Evolutionary conservation across 2,329 filamentous ascomycete species (phyloP).

Genomic region (Ampelomyces quisqualis): DNA sequence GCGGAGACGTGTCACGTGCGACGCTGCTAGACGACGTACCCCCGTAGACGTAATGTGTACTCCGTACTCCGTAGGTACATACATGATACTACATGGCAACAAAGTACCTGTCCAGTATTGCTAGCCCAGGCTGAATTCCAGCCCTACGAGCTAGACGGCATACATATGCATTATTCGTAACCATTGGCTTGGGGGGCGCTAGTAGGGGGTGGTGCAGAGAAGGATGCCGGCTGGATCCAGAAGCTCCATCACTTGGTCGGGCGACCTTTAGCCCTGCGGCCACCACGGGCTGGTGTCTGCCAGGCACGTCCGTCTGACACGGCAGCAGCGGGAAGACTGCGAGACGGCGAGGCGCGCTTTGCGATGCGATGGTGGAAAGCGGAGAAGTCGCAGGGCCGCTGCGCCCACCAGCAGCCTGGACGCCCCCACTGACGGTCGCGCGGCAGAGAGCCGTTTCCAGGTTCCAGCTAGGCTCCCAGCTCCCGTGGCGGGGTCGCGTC

Average conservation of each 20-base stretch:
- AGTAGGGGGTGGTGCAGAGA: neutral
- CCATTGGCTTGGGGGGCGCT: neutral
- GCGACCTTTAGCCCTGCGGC: neutral
- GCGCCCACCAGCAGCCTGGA: neutral
- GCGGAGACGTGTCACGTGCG: too few relatives aligned
- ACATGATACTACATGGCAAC: too few relatives aligned
- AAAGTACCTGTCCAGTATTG: too few relatives aligned
- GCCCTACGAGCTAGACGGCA: constrained; percentile 3
- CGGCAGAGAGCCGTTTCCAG: constrained; percentile 1
- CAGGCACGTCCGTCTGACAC: too few relatives aligned
- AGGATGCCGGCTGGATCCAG: neutral
- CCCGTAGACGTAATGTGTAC: too few relatives aligned
- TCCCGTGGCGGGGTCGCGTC: constrained; percentile 7
- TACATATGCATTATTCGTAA: neutral
- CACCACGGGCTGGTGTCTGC: neutral
- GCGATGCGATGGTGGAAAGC: too few relatives aligned
- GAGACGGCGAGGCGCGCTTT: too few relatives aligned
- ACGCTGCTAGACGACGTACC: too few relatives aligned
- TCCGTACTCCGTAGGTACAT: too few relatives aligned
- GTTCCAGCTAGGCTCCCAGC: too few relatives aligned
- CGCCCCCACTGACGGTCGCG: constrained; percentile 1
- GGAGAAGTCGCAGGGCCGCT: neutral
- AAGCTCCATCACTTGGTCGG: neutral
- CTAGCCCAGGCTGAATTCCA: too few relatives aligned
- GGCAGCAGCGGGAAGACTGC: too few relatives aligned